A percentile compares a stretch with the other conserved stretches of the same genome.
These are phyloP conservation scores for Hypoxylon perforatum DNA, from an alignment of 495 filamentous ascomycete genomes.

Conservation along the genomic window DNA sequence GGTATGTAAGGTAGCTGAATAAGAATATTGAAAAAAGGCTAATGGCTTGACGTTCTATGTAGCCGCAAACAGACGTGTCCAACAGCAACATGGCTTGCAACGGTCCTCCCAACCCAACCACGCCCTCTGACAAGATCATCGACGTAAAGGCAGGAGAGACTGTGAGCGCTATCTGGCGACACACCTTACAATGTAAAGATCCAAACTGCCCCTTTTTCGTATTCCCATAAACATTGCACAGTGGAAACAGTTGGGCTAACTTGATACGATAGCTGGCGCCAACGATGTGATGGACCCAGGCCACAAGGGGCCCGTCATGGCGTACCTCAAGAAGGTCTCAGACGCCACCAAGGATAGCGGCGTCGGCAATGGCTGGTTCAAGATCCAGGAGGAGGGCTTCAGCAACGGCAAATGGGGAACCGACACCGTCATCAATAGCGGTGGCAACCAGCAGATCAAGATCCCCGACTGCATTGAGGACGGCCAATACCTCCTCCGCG, in stretches of 20 bases:
- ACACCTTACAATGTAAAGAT: slow-evolving; percentile 55
- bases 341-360: slow-evolving; percentile 58
- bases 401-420: slow-evolving; percentile 56
- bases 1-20: slow-evolving; percentile 19
- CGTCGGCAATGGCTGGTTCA: slow-evolving; percentile 59
- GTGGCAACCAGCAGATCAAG: slow-evolving; percentile 54
- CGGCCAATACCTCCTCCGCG: slow-evolving; percentile 61
- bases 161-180: slow-evolving; percentile 61
- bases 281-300: slow-evolving; percentile 61
- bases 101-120: slow-evolving; percentile 65
- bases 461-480: slow-evolving; percentile 59
- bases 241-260: slow-evolving; percentile 8
- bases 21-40: background rate
- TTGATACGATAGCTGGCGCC: slow-evolving; percentile 44
- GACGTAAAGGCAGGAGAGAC: slow-evolving; percentile 61
- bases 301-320: slow-evolving; percentile 61
- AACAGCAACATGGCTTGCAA: slow-evolving; percentile 65
- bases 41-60: background rate
- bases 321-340: slow-evolving; percentile 63
- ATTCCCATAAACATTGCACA: background rate
- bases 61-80: slow-evolving; percentile 65
- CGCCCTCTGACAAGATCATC: slow-evolving; percentile 56
- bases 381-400: slow-evolving; percentile 53
- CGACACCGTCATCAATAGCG: slow-evolving; percentile 57
- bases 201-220: background rate